These are phyloP conservation scores for Aspergillus bridgeri DNA, from an alignment of 495 filamentous ascomycete species.

Conservation along the genomic window DNA sequence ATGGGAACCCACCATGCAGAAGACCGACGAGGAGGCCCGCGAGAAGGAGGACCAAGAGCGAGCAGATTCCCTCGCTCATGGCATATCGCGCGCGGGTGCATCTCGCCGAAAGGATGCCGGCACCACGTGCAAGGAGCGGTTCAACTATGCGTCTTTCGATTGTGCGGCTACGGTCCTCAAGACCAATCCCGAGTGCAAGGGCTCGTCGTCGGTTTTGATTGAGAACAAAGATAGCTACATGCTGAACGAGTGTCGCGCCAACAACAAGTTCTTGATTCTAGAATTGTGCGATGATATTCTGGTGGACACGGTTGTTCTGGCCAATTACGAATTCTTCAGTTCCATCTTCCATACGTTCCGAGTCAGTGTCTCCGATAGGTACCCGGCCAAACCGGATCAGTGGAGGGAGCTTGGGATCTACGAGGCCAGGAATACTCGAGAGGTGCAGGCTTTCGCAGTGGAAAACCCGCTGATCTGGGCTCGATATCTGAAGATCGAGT, in stretches of 20 bases:
- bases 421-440: slow-evolving; percentile 84
- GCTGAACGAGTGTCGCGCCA: slow-evolving; percentile 82
- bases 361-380: slow-evolving; percentile 86
- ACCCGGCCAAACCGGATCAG: slow-evolving; percentile 86
- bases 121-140: slow-evolving; percentile 90
- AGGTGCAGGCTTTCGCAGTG: slow-evolving; percentile 89
- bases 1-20: slow-evolving; percentile 35
- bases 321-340: slow-evolving; percentile 98
- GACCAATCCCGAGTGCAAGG: slow-evolving; percentile 78
- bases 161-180: slow-evolving; percentile 92
- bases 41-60: slow-evolving; percentile 2
- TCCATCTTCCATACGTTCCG: slow-evolving; percentile 90
- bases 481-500: slow-evolving; percentile 85
- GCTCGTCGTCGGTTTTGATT: slow-evolving; percentile 78
- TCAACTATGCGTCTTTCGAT: slow-evolving; percentile 96
- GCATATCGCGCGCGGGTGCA: slow-evolving; percentile 39
- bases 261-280: slow-evolving; percentile 91
- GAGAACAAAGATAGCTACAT: slow-evolving; percentile 99
- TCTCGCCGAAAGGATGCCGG: slow-evolving; percentile 83
- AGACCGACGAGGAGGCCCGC: slow-evolving; percentile 21
- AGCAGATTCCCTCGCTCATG: slow-evolving; percentile 15
- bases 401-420: slow-evolving; percentile 89
- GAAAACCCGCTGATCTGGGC: slow-evolving; percentile 95
- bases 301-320: slow-evolving; percentile 90
- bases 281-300: slow-evolving; percentile 90